These are phyloP conservation scores for Cyberlindnera maritima DNA, from an alignment of 805 yeast species.

Conservation along the genomic window DNA sequence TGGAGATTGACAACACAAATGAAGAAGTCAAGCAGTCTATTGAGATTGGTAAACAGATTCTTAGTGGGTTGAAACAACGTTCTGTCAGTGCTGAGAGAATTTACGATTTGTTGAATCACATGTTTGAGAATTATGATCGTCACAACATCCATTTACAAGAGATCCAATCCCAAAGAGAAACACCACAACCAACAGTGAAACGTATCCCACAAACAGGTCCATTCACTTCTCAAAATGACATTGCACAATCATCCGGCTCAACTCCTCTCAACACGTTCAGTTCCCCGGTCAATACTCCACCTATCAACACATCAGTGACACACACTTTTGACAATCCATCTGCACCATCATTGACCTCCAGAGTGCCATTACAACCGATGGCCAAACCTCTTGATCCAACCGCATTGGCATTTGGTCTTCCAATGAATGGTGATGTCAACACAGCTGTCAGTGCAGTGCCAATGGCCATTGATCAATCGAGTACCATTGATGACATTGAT, in stretches of 20 bases:
- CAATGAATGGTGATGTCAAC: neutral
- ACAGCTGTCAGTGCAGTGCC: neutral
- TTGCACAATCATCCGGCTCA: neutral
- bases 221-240: conserved; percentile 3
- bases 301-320: conserved; percentile 17
- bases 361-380: neutral
- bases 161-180: conserved; percentile 3
- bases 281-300: conserved; percentile 16
- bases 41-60: conserved; percentile 72
- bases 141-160: conserved; percentile 51
- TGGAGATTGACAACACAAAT: conserved; percentile 47
- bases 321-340: conserved; percentile 12
- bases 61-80: conserved; percentile 65
- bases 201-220: conserved; percentile 12
- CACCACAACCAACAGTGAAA: conserved; percentile 3
- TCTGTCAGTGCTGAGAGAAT: conserved; percentile 79
- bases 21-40: conserved; percentile 61
- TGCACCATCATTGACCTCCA: conserved; percentile 1
- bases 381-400: neutral
- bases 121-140: conserved; percentile 75
- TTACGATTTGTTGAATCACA: conserved; percentile 68
- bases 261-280: conserved; percentile 14
- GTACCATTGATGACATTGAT: conserved; percentile 61
- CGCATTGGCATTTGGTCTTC: neutral
- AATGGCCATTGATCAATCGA: neutral